Conservation (phyloP, 768 basidiomycete species). For the Suillus ampliporus region DNA sequence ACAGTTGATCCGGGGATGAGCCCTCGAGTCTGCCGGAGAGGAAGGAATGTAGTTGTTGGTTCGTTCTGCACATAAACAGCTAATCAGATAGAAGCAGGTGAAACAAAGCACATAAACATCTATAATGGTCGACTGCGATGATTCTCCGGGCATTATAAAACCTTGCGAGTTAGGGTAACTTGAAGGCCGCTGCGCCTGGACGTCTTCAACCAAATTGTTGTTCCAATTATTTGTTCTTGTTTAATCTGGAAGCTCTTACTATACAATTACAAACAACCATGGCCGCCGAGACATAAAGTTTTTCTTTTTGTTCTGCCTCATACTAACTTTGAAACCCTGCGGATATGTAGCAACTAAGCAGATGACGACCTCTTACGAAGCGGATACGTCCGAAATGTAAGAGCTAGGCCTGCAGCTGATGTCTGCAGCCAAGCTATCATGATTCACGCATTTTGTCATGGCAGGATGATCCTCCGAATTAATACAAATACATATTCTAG, state of each 20-base stretch:
- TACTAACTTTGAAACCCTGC: too few species aligned
- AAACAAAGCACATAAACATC: conserved; percentile 55
- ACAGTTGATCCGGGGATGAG: conserved; percentile 46
- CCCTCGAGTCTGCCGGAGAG: conserved; percentile 65
- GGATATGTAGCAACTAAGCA: too few species aligned
- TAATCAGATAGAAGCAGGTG: conserved; percentile 7
- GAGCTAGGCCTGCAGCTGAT: too few species aligned
- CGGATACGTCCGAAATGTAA: too few species aligned
- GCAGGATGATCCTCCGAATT: too few species aligned
- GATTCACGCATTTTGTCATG: too few species aligned
- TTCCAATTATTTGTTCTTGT: background rate
- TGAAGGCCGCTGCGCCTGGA: conserved; percentile 13
- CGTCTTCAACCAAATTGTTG: too few species aligned
- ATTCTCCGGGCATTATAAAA: conserved; percentile 47
- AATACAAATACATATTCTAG: too few species aligned
- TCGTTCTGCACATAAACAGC: conserved; percentile 50
- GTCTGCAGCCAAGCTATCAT: too few species aligned
- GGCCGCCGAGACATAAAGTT: too few species aligned
- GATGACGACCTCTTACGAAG: too few species aligned
- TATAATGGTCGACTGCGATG: conserved; percentile 69
- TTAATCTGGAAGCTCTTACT: background rate
- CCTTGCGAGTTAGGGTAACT: background rate
- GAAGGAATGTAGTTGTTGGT: conserved; percentile 62
- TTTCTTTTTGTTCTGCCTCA: too few species aligned
- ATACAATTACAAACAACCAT: background rate